Conservation (phyloP, 192 early-diverging fungal genomes). For the Linnemannia exigua region DNA sequence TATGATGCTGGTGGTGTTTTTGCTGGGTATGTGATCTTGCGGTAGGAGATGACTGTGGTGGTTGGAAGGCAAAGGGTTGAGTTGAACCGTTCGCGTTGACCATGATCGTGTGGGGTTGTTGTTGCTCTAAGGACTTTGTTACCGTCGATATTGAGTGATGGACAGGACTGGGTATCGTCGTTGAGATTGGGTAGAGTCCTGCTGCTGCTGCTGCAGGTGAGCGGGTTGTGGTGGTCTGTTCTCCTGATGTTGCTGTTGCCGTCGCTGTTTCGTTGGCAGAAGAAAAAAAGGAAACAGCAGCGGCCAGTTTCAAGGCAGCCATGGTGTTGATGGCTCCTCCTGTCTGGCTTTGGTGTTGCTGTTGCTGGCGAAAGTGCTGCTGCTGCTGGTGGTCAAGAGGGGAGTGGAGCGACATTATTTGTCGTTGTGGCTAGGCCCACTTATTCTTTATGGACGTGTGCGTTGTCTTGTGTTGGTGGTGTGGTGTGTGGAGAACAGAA, state of each 20-base stretch:
- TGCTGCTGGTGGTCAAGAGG: constrained; percentile 8
- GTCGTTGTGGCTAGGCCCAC: not conserved
- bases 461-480: not conserved
- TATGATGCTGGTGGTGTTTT: constrained; percentile 16
- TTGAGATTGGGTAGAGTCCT: constrained; percentile 21
- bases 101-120: constrained; percentile 2
- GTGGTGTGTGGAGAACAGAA: not conserved
- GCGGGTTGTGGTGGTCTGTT: not conserved
- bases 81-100: not conserved
- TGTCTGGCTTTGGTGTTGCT: not conserved
- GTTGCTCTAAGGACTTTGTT: not conserved
- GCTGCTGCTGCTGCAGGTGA: constrained; percentile 3
- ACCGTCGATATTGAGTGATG: constrained; percentile 8
- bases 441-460: not conserved
- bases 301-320: constrained; percentile 5
- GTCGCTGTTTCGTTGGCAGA: not conserved
- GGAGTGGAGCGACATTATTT: constrained; percentile 2
- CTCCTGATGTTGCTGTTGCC: constrained; percentile 1
- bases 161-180: constrained; percentile 18
- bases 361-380: not conserved
- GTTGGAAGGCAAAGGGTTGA: constrained; percentile 24
- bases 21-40: constrained; percentile 11
- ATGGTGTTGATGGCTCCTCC: not conserved
- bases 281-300: constrained; percentile 15
- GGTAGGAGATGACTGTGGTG: not conserved